Evolutionary conservation across 2,329 filamentous ascomycete genomes (phyloP).

Genomic region (Dendryphion nanum): DNA sequence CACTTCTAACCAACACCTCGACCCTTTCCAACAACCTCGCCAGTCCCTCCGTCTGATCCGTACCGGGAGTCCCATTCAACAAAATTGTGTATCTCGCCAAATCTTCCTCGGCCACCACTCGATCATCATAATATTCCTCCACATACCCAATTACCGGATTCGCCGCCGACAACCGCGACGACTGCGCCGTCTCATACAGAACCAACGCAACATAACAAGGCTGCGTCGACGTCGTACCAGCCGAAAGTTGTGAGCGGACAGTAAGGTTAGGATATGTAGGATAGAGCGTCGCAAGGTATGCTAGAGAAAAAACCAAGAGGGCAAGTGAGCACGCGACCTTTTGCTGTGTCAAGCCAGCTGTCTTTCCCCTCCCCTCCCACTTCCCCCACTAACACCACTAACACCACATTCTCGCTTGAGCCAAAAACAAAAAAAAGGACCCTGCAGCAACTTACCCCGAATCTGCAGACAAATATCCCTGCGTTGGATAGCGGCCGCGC

Average conservation of each 20-base stretch:
- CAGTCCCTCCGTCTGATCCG: constrained; percentile 12
- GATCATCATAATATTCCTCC: constrained; percentile 11
- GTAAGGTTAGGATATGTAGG: constrained; percentile 6
- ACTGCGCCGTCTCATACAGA: constrained; percentile 5
- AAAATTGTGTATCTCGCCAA: constrained; percentile 6
- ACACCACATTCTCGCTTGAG: background rate
- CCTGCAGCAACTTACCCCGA: background rate
- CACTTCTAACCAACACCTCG: constrained; percentile 9
- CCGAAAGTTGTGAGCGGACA: constrained; percentile 8
- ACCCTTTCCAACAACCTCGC: constrained; percentile 10
- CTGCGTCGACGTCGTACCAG: constrained; percentile 3
- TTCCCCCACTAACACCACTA: background rate
- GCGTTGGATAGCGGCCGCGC: background rate
- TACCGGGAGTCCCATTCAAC: constrained; percentile 9
- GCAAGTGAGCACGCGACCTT: constrained; percentile 9
- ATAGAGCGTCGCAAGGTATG: constrained; percentile 6
- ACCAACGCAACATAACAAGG: constrained; percentile 7
- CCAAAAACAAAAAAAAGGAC: background rate
- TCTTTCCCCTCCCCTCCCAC: background rate
- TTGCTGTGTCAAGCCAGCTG: background rate
- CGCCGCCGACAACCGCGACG: constrained; percentile 6
- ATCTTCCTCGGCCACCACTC: constrained; percentile 3
- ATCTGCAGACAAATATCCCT: background rate
- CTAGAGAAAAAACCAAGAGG: constrained; percentile 4
- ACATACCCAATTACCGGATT: constrained; percentile 10